Conservation (phyloP, 1,284 basidiomycete genomes). For the Boletus smithii region DNA sequence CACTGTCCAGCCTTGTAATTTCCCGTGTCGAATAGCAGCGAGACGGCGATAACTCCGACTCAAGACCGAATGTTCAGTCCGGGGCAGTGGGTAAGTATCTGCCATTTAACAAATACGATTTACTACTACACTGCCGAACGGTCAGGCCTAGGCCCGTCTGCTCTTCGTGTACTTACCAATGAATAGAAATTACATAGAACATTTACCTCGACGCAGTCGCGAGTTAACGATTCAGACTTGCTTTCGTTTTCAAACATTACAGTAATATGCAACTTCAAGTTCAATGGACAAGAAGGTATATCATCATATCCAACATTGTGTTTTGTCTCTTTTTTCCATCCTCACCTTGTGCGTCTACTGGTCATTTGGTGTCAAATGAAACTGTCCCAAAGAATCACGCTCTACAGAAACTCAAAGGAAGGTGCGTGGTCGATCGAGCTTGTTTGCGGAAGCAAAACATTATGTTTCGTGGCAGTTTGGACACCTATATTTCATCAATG, state of each 20-base stretch:
- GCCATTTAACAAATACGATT: too few relatives aligned
- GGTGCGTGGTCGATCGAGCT: conserved; percentile 13
- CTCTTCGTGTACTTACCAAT: too few relatives aligned
- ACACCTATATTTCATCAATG: neutral
- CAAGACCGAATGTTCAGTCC: too few relatives aligned
- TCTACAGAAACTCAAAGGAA: fast-evolving
- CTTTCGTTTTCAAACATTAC: too few relatives aligned
- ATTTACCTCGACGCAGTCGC: neutral
- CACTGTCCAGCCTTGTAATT: too few relatives aligned
- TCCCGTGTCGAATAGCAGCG: too few relatives aligned
- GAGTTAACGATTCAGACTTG: too few relatives aligned
- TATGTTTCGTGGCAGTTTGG: neutral
- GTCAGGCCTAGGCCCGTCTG: too few relatives aligned
- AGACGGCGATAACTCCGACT: too few relatives aligned
- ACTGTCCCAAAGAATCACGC: conserved; percentile 4
- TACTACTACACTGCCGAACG: too few relatives aligned
- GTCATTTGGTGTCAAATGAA: conserved; percentile 13
- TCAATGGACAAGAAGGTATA: neutral
- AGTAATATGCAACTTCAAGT: too few relatives aligned
- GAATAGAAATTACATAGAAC: neutral
- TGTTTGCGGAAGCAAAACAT: fast-evolving
- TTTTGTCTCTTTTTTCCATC: neutral
- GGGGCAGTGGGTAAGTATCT: too few relatives aligned
- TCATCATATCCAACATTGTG: neutral
- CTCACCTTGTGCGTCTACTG: neutral